Evolutionary conservation across 2,329 filamentous ascomycete species (phyloP), one percentile per base, ranked within the genome.

Genomic region (Myriosclerotinia curreyana): DNA sequence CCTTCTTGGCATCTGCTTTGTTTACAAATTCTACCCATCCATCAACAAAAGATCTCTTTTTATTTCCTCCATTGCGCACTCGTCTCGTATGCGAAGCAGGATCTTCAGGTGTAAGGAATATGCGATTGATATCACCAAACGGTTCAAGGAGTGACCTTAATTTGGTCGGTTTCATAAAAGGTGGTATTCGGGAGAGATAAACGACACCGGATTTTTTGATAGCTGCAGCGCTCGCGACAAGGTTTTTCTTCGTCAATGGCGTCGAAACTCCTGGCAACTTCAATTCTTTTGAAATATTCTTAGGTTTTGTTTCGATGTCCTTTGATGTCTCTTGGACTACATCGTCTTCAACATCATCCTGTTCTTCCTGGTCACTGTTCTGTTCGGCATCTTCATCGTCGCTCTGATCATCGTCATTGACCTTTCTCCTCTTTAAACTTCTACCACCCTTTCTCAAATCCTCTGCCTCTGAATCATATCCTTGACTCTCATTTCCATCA

Each of bases 91-190:
- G 89, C 7, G 83, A 81, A 4, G 83, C 76, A 0, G 86, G 83
- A 72, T 92, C 87, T 76, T 95, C 90, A 15, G 90, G 90, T 0
- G 89, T 86, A 22, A 94, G 82, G 78, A 93, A 94, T 64, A 92
- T 87, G 70, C 90, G 87, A 72, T 90, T 90, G 72, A 94, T 85
- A 48, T 81, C 80, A 66, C 91, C 91, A 76, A 92, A 91, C 12
- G 87, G 88, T 66, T 87, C 82, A 62, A 95, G 84, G 17, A 92
- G 85, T 22, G 87, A 86, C 69, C 89, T 86, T 49, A 95, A 81
- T 73, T 93, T 93, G 60, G 82, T 79, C 8, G 91, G 90, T 72
- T 92, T 93, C 90, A 96, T 95, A 76, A 93, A 96, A 0, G 92
- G 92, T 5, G 92, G 91, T 67, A 95, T 85, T 65, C 91, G 86